phyloP scores from a whole-genome alignment of 1,284 basidiomycete genomes.

The Schizophyllum amplum region DNA sequence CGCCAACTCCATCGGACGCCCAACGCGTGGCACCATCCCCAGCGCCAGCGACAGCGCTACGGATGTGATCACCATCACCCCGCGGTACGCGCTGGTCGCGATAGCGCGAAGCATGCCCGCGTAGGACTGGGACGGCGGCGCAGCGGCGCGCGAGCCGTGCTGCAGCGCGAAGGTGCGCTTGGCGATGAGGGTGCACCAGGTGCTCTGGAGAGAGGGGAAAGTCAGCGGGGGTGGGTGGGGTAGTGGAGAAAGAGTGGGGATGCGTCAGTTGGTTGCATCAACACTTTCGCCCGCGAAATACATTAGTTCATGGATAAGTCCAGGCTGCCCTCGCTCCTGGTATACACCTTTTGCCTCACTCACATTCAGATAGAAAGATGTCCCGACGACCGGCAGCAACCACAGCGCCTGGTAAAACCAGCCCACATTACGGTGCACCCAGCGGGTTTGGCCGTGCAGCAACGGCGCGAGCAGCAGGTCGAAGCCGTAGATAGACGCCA shows the following conservation, averaged over 20 bases:
- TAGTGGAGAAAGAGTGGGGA: too few relatives aligned
- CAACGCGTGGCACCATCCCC: conserved; percentile 54
- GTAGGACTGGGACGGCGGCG: conserved; percentile 47
- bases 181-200: conserved; percentile 67
- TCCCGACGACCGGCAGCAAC: conserved; percentile 64
- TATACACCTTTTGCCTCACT: too few relatives aligned
- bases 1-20: conserved; percentile 49
- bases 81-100: conserved; percentile 70
- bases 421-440: conserved; percentile 63
- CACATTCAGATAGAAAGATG: conserved; percentile 71
- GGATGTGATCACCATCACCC: conserved; percentile 72
- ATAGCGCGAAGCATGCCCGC: conserved; percentile 63
- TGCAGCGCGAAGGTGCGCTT: conserved; percentile 61
- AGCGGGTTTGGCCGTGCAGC: conserved; percentile 51
- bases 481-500: conserved; percentile 65
- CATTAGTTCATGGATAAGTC: background rate
- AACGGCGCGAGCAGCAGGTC: conserved; percentile 65
- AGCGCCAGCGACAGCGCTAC: conserved; percentile 62
- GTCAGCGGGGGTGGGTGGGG: too few relatives aligned
- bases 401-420: conserved; percentile 71
- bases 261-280: background rate
- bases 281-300: background rate
- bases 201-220: too few relatives aligned
- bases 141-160: conserved; percentile 48
- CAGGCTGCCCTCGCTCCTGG: too few relatives aligned